Percentiles rank a stretch among this genome's conserved stretches.
These are phyloP conservation scores for Penicillium bovifimosum DNA, from an alignment of 495 filamentous ascomycete genomes.

Conservation along the genomic window DNA sequence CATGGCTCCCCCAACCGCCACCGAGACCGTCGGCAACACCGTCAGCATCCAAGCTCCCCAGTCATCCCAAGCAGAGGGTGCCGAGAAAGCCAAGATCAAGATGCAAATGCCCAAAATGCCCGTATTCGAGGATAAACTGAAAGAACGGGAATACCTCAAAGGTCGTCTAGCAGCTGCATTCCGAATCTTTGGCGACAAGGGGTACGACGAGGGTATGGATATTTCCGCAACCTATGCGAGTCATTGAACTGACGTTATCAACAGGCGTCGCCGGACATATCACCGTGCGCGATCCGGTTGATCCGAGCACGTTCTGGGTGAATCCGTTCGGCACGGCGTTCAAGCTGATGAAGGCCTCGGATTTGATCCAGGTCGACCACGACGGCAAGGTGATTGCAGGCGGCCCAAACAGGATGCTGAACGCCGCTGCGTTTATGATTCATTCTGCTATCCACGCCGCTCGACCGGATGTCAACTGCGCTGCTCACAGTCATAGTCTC, in stretches of 20 bases:
- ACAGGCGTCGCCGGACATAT: slow-evolving; percentile 55
- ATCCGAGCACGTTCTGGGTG: slow-evolving; percentile 69
- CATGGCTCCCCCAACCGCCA: slow-evolving; percentile 31
- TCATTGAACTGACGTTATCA: neutral
- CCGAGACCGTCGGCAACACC: slow-evolving; percentile 21
- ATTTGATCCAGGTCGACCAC: slow-evolving; percentile 66
- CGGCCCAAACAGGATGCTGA: slow-evolving; percentile 55
- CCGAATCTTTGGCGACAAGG: slow-evolving; percentile 63
- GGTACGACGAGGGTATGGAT: slow-evolving; percentile 53
- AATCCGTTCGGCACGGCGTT: slow-evolving; percentile 75
- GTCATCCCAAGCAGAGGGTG: slow-evolving; percentile 24
- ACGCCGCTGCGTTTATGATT: slow-evolving; percentile 65
- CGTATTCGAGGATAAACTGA: slow-evolving; percentile 53
- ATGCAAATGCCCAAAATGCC: slow-evolving; percentile 46
- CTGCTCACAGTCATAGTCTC: slow-evolving; percentile 66
- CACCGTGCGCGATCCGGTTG: slow-evolving; percentile 61
- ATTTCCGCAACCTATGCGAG: neutral
- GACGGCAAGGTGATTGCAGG: slow-evolving; percentile 63
- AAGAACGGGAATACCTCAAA: slow-evolving; percentile 62
- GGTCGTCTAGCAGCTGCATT: slow-evolving; percentile 61
- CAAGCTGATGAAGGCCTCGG: slow-evolving; percentile 60
- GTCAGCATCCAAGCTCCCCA: slow-evolving; percentile 17
- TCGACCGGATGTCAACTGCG: slow-evolving; percentile 66
- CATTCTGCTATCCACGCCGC: slow-evolving; percentile 63
- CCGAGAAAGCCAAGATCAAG: slow-evolving; percentile 37